Base-by-base conservation (phyloP, 352 stramenopile genomes). In the Globisporangium canariense region DNA sequence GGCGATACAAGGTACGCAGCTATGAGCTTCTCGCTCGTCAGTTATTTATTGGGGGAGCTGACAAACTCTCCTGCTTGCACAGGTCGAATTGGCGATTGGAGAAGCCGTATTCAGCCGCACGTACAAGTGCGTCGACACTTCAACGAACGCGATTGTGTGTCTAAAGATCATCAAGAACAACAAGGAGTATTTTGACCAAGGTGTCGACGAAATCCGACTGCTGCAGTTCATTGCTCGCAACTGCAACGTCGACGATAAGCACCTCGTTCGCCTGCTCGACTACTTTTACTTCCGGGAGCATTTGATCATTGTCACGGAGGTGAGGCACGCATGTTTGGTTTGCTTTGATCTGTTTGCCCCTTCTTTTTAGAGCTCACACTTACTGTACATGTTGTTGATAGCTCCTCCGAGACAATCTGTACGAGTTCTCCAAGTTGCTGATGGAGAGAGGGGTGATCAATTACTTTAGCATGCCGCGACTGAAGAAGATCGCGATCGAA, bases 131-230 rank as follows among this genome's bases (percentile, higher is more conserved):
- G 58, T 77, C 7, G 83, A 94, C 64, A 77, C 71, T 25, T 73
- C 41, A 1, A 86, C 71, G 16, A 73, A 94, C 56, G 67, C 95
- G 60, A 77, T 87, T 55, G 96, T 99, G 51, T 99, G 96, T 64
- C 72, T 99, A 28, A 99, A 99, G 71, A 94, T 99, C 32, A 98
- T 99, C 75, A 99, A 99, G 76, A 99, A 99, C 80, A 98, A 96
- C 61, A 99, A 99, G 75, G 97, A 99, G 66, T 99, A 98, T 74
- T 98, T 99, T 69, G 98, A 99, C 66, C 98, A 99, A 76, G 86
- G 85, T 4, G 69, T 94, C 28, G 86, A 94, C 55, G 86, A 94
- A 36, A 91, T 94, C 52, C 81, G 84, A 4, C 65, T 94, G 16
- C 70, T 94, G 11, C 71, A 92, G 58, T 90, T 83, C 61, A 86